Percentiles rank a stretch among this genome's conserved stretches.
These are phyloP conservation scores for Malassezia dermatis DNA, from an alignment of 1,284 basidiomycete species.

Conservation along the genomic window DNA sequence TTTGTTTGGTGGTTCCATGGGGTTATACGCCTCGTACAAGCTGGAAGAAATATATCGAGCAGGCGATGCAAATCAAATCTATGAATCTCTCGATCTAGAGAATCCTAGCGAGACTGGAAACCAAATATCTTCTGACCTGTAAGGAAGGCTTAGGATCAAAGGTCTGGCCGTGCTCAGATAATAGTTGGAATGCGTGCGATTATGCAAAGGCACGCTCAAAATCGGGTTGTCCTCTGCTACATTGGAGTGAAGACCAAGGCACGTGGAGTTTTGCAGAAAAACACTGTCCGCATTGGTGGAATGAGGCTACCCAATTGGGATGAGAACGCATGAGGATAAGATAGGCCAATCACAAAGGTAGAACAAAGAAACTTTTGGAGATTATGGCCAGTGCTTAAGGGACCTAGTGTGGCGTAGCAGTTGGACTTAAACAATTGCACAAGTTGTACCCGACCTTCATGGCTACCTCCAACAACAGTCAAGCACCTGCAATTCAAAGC, in stretches of 20 bases:
- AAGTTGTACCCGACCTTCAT: not conserved
- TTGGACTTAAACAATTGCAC: not conserved
- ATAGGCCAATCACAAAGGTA: not conserved
- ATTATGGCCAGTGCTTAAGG: not conserved
- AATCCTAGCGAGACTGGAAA: conserved; percentile 1
- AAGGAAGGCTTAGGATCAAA: not conserved
- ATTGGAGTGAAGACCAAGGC: not conserved
- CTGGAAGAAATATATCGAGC: conserved; percentile 26
- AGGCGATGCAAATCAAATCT: conserved; percentile 25
- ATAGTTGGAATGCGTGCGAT: not conserved
- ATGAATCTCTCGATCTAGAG: conserved; percentile 32
- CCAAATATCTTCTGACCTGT: not conserved
- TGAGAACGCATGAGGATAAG: not conserved
- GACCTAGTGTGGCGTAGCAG: not conserved
- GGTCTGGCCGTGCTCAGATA: not conserved
- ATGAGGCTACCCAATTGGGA: not conserved
- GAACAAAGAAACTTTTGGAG: not conserved
- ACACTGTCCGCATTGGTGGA: not conserved
- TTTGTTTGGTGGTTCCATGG: conserved; percentile 63
- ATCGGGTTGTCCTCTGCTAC: not conserved
- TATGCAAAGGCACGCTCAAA: not conserved
- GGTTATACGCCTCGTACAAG: conserved; percentile 53
- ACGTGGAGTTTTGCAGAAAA: not conserved
- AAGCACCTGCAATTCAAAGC: conserved; percentile 20
- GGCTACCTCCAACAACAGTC: not conserved